Evolutionary conservation across 257 asterid genomes (phyloP).

Genomic region (Penstemon newberryi): DNA sequence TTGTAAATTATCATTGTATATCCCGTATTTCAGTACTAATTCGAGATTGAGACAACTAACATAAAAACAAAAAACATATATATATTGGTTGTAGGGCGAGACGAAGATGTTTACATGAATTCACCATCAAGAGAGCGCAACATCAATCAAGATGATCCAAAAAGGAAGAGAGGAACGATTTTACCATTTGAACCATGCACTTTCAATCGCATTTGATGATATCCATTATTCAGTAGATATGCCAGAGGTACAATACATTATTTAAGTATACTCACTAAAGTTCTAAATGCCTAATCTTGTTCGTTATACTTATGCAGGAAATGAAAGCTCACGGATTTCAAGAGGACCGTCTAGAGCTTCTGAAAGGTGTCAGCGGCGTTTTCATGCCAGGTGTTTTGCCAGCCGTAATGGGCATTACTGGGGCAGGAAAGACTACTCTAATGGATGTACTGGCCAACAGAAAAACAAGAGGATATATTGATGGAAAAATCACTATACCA

Average conservation of each 20-base stretch:
- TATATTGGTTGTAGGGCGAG: conserved; percentile 32
- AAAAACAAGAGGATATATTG: conserved; percentile 73
- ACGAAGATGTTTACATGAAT: conserved; percentile 35
- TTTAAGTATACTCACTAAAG: too few relatives aligned
- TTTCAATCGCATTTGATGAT: conserved; percentile 68
- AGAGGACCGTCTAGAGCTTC: conserved; percentile 57
- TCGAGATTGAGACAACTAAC: too few relatives aligned
- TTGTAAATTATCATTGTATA: not conserved
- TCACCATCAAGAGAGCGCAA: conserved; percentile 48
- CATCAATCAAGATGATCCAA: conserved; percentile 37
- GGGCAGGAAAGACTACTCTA: conserved; percentile 81
- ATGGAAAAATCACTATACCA: conserved; percentile 64
- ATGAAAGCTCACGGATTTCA: conserved; percentile 66
- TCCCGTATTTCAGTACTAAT: too few relatives aligned
- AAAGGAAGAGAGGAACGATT: conserved; percentile 73
- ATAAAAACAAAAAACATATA: too few relatives aligned
- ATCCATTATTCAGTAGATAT: conserved; percentile 74
- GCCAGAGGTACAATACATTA: conserved; percentile 55
- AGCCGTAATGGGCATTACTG: conserved; percentile 81
- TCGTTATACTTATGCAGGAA: conserved; percentile 39
- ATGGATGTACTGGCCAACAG: conserved; percentile 84
- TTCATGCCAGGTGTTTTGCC: conserved; percentile 82
- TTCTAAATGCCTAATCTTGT: not conserved
- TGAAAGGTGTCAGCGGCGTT: conserved; percentile 77
- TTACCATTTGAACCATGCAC: conserved; percentile 81